Base-by-base conservation (phyloP, 495 filamentous ascomycete genomes). In the Lasiosphaeriaceae sp. region DNA sequence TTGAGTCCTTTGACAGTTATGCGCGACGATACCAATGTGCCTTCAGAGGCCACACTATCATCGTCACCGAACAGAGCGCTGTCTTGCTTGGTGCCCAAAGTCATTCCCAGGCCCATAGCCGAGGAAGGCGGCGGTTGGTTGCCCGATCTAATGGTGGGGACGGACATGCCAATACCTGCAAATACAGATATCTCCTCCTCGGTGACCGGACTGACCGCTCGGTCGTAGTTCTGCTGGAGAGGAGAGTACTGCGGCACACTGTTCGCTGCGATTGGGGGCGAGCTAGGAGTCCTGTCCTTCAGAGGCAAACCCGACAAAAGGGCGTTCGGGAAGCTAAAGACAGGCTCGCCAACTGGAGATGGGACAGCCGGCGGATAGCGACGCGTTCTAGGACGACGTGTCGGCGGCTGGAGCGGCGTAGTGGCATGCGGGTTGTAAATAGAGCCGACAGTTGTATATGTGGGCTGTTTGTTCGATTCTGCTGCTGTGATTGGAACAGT, bases 201-300 rank as follows among this genome's bases (percentile, higher is more conserved):
- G 26, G 20, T 12, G 16, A 47, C 26, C 2, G 74, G 75, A 39
- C 66, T 74, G 43, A 71, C 59, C 2, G 77, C 77, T 50, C 77
- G 70, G 48, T 78, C 74, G 52, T 69, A 70, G 50, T 78, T 78
- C 52, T 79, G 77, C 61, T 77, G 75, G n/a, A 79, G 62, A 11
- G 75, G 77, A 6, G 69, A 64, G 48, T 79, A 78, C 43, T 73
- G 62, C 2, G 63, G 66, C 14, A 64, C 23, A n/a, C 14, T 43
- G 24, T 55, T 21, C 23, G 57, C 49, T 11, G 57, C 50, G 22
- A 67, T 50, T 24, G 64, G 51, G 16, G 63, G 59, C 3, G 65
- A 62, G 20, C 24, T 47, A 2, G 47, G 57, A 19, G 45, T 20
- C 34, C 49, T 48, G 9, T 66, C 59, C n/a, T 31, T 23, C 24